These are phyloP conservation scores for Fusarium verrucosum DNA, from an alignment of 2,329 filamentous ascomycete genomes.

Conservation along the genomic window DNA sequence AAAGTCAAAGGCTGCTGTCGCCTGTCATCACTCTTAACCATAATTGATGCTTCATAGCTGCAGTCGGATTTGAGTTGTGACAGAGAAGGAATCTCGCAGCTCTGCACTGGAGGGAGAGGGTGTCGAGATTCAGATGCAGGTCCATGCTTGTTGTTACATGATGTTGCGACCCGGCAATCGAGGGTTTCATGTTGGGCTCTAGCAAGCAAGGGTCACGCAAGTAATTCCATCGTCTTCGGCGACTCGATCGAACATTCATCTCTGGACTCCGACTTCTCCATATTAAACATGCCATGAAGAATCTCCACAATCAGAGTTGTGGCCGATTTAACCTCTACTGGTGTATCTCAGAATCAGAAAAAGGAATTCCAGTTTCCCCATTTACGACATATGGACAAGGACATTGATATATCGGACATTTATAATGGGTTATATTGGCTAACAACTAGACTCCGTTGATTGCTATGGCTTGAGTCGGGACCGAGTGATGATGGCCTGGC, in stretches of 20 bases:
- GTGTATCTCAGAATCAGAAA: not conserved
- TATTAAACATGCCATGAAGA: conserved; percentile 34
- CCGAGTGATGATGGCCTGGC: not conserved
- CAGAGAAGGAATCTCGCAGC: not conserved
- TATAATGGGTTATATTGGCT: not conserved
- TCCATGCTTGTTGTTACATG: conserved; percentile 13
- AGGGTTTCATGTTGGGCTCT: conserved; percentile 12
- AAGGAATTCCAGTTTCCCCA: not conserved
- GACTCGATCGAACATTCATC: conserved; percentile 15
- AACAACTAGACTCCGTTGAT: not conserved
- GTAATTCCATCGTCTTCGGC: conserved; percentile 10
- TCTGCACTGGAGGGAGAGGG: not conserved
- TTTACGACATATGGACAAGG: not conserved
- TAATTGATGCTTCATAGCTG: not conserved
- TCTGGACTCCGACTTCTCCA: conserved; percentile 15
- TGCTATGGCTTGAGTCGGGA: not conserved
- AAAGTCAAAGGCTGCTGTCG: not conserved
- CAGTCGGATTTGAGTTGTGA: conserved; percentile 7
- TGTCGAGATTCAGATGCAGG: not conserved
- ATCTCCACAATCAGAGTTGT: not conserved
- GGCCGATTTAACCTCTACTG: not conserved
- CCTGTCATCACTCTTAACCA: not conserved
- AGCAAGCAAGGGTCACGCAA: conserved; percentile 9
- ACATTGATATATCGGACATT: not conserved
- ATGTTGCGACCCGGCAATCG: not conserved